phyloP scores from a whole-genome alignment of 2,329 filamentous ascomycete species.

The Aureobasidium mangrovei region DNA sequence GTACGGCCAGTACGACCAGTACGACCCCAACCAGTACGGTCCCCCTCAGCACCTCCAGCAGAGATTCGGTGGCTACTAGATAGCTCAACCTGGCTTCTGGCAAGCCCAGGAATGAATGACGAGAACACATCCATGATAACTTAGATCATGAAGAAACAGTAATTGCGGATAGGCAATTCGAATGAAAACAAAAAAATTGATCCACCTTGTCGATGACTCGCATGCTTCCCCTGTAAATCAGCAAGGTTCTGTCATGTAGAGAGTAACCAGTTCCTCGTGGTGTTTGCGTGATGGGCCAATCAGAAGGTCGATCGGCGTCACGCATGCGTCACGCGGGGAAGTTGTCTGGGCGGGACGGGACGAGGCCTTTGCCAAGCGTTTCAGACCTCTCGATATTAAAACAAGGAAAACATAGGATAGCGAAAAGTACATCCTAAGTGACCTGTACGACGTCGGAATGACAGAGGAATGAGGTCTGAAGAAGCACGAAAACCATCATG shows the following conservation, averaged over 20 bases:
- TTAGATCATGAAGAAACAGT: neutral
- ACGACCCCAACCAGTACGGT: constrained; percentile 36
- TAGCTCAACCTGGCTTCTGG: neutral
- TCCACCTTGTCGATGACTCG: no score
- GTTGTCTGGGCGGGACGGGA: neutral
- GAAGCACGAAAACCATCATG: constrained; percentile 18
- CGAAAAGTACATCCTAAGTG: neutral
- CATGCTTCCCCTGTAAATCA: no score
- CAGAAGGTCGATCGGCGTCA: neutral
- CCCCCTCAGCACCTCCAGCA: constrained; percentile 27
- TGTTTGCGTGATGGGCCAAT: no score
- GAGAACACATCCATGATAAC: neutral
- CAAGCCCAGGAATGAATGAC: neutral
- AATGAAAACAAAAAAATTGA: neutral
- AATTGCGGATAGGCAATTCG: neutral
- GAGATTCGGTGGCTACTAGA: constrained; percentile 21
- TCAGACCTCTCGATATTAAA: neutral
- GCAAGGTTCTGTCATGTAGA: no score
- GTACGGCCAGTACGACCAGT: constrained; percentile 32
- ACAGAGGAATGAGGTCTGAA: neutral
- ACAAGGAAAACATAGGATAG: neutral
- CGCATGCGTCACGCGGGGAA: neutral
- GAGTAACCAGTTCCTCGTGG: no score
- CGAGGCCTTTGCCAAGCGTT: neutral
- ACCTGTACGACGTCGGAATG: neutral